These are phyloP conservation scores for Talaromyces thailandensis DNA, from an alignment of 495 filamentous ascomycete genomes.

Conservation along the genomic window DNA sequence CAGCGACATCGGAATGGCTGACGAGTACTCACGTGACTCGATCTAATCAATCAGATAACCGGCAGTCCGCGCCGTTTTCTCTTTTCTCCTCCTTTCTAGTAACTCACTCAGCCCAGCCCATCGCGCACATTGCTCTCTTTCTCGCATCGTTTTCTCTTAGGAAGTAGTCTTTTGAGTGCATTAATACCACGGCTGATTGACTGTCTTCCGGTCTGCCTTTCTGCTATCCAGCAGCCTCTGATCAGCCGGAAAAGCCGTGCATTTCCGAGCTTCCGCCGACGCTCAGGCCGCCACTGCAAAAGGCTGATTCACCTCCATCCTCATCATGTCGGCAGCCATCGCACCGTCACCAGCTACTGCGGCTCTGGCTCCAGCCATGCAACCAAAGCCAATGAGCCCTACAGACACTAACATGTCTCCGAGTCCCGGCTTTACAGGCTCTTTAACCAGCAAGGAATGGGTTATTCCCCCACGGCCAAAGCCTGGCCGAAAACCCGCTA, in stretches of 20 bases:
- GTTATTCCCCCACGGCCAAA: slow-evolving; percentile 80
- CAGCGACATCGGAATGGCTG: slow-evolving; percentile 10
- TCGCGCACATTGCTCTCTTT: too few relatives aligned
- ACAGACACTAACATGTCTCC: slow-evolving; percentile 19
- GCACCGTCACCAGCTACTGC: slow-evolving; percentile 11
- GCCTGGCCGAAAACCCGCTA: slow-evolving; percentile 89
- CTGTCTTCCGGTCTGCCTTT: neutral
- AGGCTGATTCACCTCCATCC: neutral
- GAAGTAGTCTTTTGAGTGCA: slow-evolving; percentile 5
- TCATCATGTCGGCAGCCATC: neutral
- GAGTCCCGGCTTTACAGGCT: slow-evolving; percentile 36
- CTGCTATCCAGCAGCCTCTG: neutral
- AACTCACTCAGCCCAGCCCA: slow-evolving; percentile 6
- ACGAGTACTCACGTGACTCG: neutral
- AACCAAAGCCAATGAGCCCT: slow-evolving; percentile 25
- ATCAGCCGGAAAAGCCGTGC: neutral
- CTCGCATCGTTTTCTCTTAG: too few relatives aligned
- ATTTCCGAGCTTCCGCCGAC: neutral
- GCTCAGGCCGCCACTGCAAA: neutral
- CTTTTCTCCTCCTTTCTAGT: slow-evolving; percentile 1
- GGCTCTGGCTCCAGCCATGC: slow-evolving; percentile 24
- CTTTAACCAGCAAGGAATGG: slow-evolving; percentile 73
- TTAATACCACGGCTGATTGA: neutral
- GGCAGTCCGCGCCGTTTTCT: slow-evolving; percentile 12
- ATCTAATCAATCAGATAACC: slow-evolving; percentile 35